These are phyloP conservation scores for Colletotrichum orbiculare DNA, from an alignment of 2,329 filamentous ascomycete species.

Conservation along the genomic window DNA sequence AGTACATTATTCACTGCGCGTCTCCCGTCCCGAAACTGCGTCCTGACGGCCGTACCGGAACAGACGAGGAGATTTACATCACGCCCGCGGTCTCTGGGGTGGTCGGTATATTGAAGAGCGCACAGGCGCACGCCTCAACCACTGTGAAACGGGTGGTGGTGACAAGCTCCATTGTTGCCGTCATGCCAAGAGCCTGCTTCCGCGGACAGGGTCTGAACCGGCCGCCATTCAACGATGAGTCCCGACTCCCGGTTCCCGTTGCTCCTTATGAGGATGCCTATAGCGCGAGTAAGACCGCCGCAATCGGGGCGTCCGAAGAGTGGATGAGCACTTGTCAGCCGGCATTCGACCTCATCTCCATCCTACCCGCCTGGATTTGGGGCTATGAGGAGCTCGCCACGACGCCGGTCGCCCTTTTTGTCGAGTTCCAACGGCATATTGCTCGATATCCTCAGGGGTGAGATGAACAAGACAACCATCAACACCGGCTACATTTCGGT, in stretches of 20 bases:
- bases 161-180: conserved; percentile 50
- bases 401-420: conserved; percentile 38
- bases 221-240: conserved; percentile 15
- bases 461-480: conserved; percentile 36
- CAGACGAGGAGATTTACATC: conserved; percentile 6
- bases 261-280: conserved; percentile 48
- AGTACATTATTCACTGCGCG: conserved; percentile 49
- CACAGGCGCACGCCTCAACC: background rate
- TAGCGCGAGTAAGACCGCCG: conserved; percentile 47
- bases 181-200: conserved; percentile 15
- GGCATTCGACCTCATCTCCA: conserved; percentile 48
- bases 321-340: conserved; percentile 47
- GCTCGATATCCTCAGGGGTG: conserved; percentile 47
- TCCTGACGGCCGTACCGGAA: background rate
- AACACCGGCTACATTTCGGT: conserved; percentile 47
- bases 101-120: conserved; percentile 10
- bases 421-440: conserved; percentile 47
- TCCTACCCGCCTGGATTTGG: conserved; percentile 49
- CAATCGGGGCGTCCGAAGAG: conserved; percentile 45
- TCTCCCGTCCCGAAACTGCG: conserved; percentile 38
- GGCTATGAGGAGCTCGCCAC: conserved; percentile 49
- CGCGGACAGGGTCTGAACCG: conserved; percentile 2
- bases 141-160: conserved; percentile 54
- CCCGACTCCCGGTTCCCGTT: conserved; percentile 5
- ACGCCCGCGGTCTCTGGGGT: conserved; percentile 7